Conservation (phyloP, 805 yeast genomes). For the Nakazawaea anatomiae region DNA sequence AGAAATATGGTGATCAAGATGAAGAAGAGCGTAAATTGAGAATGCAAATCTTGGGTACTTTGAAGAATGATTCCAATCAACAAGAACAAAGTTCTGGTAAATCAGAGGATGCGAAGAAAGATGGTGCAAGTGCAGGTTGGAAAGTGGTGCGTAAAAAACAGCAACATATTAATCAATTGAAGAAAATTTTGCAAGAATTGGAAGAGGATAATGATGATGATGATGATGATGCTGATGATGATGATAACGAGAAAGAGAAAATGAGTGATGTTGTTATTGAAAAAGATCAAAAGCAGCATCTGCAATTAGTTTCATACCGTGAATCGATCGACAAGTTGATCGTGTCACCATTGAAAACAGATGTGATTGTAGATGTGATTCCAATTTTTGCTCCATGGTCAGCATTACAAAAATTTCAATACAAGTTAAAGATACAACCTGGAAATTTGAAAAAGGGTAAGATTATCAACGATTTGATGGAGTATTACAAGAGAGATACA, state of each 20-base stretch:
- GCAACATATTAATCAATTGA: conserved; percentile 24
- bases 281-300: conserved; percentile 30
- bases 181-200: conserved; percentile 24
- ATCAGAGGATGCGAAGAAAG: conserved; percentile 1
- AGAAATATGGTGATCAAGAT: conserved; percentile 87
- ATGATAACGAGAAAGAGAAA: conserved; percentile 9
- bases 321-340: conserved; percentile 25
- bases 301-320: conserved; percentile 21
- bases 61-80: conserved; percentile 46
- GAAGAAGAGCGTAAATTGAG: conserved; percentile 75
- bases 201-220: conserved; percentile 13
- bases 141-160: conserved; percentile 17
- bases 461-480: conserved; percentile 63
- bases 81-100: neutral
- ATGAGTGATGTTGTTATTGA: conserved; percentile 17
- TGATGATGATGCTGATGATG: conserved; percentile 16
- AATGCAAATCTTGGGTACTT: conserved; percentile 79
- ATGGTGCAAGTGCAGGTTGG: conserved; percentile 5
- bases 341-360: conserved; percentile 40
- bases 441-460: conserved; percentile 84
- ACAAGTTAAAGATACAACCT: conserved; percentile 79
- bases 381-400: conserved; percentile 95
- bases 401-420: conserved; percentile 65
- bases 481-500: conserved; percentile 27
- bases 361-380: conserved; percentile 54